These are phyloP conservation scores for Talaromyces marneffei DNA, from an alignment of 2,329 filamentous ascomycete species.

Conservation along the genomic window DNA sequence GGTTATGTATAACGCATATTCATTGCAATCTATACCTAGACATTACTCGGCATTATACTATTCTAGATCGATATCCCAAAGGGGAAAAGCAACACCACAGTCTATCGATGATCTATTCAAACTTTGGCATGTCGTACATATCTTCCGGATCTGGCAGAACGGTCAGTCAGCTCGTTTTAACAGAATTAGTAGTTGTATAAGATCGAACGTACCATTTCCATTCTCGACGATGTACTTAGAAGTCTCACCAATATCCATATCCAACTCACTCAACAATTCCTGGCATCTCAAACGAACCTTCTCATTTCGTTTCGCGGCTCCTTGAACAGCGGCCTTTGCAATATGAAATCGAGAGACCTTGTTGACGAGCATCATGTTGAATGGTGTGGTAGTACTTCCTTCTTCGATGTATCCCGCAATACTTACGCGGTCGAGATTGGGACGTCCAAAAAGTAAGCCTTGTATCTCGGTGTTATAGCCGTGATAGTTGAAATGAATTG, in stretches of 20 bases:
- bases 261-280: constrained; percentile 45
- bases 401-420: constrained; percentile 60
- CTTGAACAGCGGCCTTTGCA: constrained; percentile 49
- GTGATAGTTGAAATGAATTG: constrained; percentile 62
- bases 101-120: constrained; percentile 20
- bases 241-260: constrained; percentile 45
- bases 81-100: neutral
- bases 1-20: neutral
- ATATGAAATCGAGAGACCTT: constrained; percentile 56
- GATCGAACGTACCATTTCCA: constrained; percentile 45
- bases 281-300: constrained; percentile 44
- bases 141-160: constrained; percentile 44
- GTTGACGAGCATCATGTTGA: constrained; percentile 65
- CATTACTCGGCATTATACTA: neutral
- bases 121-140: constrained; percentile 47
- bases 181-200: neutral
- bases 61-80: neutral
- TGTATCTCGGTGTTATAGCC: constrained; percentile 58
- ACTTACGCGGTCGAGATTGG: constrained; percentile 46
- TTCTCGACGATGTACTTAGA: constrained; percentile 49
- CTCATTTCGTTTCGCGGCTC: constrained; percentile 45
- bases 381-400: constrained; percentile 61
- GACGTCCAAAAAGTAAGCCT: constrained; percentile 56
- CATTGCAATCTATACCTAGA: neutral
- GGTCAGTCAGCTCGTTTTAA: constrained; percentile 8